These are phyloP conservation scores for Sporisorium iseilematis-ciliati DNA, from an alignment of 1,284 basidiomycete genomes.

Conservation along the genomic window DNA sequence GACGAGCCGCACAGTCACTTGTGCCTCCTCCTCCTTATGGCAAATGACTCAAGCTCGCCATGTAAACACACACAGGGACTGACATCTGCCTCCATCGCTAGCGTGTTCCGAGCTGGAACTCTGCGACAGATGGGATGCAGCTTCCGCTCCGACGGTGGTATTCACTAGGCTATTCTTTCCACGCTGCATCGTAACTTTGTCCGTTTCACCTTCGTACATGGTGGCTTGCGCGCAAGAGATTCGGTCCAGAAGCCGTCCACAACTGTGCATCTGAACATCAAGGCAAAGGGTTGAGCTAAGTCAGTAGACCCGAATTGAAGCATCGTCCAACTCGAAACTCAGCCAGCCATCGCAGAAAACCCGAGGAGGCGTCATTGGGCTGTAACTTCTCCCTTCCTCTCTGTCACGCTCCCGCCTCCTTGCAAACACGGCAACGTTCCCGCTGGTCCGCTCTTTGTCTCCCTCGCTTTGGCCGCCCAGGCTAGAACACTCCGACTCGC, in stretches of 20 bases:
- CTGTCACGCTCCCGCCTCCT: neutral
- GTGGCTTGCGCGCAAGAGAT: neutral
- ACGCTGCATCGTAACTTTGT: conserved; percentile 3
- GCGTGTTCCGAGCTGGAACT: neutral
- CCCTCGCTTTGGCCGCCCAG: neutral
- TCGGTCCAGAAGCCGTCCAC: neutral
- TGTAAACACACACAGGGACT: neutral
- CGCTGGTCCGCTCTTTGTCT: conserved; percentile 4
- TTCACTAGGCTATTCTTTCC: neutral
- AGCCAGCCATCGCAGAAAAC: conserved; percentile 13
- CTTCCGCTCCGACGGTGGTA: conserved; percentile 7
- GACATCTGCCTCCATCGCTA: neutral
- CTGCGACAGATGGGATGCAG: neutral
- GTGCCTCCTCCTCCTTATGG: neutral
- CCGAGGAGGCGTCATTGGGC: conserved; percentile 13
- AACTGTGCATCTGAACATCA: neutral
- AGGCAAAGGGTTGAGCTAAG: neutral
- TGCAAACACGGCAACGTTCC: neutral
- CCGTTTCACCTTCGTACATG: neutral
- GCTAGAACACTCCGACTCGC: neutral
- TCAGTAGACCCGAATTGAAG: neutral
- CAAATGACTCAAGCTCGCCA: neutral
- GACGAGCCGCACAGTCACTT: conserved; percentile 1
- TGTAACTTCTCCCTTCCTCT: conserved; percentile 28
- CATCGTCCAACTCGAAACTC: conserved; percentile 8